Evolutionary conservation across 345 rosid species (phyloP), one percentile per base, ranked within the genome.

Genomic region (Murraya paniculata): DNA sequence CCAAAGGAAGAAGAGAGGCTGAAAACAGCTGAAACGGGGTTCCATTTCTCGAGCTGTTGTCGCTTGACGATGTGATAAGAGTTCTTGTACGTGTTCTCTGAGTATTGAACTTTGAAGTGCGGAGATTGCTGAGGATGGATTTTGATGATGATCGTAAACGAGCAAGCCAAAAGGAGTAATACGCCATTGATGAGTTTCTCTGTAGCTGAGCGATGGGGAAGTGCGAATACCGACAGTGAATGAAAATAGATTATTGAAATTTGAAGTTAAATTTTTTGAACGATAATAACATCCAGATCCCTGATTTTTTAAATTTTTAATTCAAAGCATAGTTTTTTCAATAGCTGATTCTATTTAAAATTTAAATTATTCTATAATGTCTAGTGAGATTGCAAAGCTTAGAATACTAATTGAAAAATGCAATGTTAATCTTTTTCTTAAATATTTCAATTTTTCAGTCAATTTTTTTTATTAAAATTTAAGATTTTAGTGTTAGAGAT

Each of bases 1-100:
- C 89, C 9, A 91, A 31, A 7, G 98, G 91, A 73, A 93, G 82
- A 67, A 92, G 84, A 68, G 88, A 86, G 39, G 82, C 68, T 9
- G 90, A 83, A 81, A 88, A 86, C 58, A 72, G 58, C 36, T 27
- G 77, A 24, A 64, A 72, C 35, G 81, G 83, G 31, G 33, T 65
- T 41, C 64, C 70, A n/a, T 66, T 33, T 31, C 27, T 22, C 13
- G 28, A 22, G 70, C 67, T 31, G 36, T 8, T 2, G 30, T 74
- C 22, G 82, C 25, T 30, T 82, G 41, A 31, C 84, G 58, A 50
- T 27, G 45, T 53, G 69, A 59, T 65, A 31, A 36, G 38, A 9
- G 60, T 14, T 27, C 38, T 27, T 45, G n/a, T 5, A 78, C 1
- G n/a, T 11, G 78, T 2, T 33, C 13, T 36, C 25, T 50, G 24